These are phyloP conservation scores for Teunomyces tritomae DNA, from an alignment of 805 yeast species.

Conservation along the genomic window DNA sequence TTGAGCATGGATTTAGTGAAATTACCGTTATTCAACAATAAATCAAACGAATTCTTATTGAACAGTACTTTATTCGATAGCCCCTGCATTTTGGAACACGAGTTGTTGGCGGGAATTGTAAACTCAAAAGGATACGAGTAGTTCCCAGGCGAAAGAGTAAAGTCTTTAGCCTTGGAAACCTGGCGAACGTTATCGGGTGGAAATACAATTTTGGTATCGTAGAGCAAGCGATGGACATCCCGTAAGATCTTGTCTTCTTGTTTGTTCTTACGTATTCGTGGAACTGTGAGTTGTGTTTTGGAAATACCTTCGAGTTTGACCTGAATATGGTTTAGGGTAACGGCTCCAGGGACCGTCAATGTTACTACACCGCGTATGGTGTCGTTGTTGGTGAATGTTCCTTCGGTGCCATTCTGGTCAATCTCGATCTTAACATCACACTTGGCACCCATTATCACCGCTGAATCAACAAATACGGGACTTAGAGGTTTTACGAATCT, in stretches of 20 bases:
- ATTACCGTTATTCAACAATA: conserved; percentile 34
- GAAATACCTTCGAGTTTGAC: conserved; percentile 54
- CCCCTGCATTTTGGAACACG: conserved; percentile 38
- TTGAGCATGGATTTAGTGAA: conserved; percentile 12
- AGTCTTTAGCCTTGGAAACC: conserved; percentile 42
- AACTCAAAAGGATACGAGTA: conserved; percentile 50
- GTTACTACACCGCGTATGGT: conserved; percentile 39
- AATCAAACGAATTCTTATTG: conserved; percentile 23
- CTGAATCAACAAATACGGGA: neutral
- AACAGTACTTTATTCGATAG: conserved; percentile 32
- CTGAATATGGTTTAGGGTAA: conserved; percentile 45
- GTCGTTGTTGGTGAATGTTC: conserved; percentile 48
- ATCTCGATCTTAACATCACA: conserved; percentile 30
- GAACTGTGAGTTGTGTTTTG: conserved; percentile 33
- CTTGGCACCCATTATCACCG: conserved; percentile 5
- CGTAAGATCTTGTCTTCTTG: conserved; percentile 16
- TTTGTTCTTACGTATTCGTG: conserved; percentile 11
- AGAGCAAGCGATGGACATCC: conserved; percentile 47
- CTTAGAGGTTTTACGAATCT: no score
- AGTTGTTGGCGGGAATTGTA: conserved; percentile 40
- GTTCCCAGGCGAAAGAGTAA: conserved; percentile 49
- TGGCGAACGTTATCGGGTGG: conserved; percentile 50
- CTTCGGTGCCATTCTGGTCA: conserved; percentile 32
- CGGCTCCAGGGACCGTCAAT: conserved; percentile 38
- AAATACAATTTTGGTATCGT: conserved; percentile 49